Base-by-base conservation (phyloP, 2,329 filamentous ascomycete species). In the Cercospora sp. region DNA sequence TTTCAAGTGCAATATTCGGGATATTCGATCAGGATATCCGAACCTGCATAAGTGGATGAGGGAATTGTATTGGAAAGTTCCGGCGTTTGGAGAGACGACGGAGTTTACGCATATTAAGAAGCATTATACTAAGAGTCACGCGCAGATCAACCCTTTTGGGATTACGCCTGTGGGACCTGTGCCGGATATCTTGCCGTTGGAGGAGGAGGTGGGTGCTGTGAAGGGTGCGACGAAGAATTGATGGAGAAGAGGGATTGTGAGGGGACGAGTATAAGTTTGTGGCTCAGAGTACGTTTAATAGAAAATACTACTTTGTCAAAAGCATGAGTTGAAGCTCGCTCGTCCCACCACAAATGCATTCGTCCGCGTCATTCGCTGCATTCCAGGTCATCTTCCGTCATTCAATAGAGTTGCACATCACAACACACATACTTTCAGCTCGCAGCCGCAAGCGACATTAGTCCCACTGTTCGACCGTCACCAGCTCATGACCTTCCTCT, bases 61-160 rank as follows among this genome's bases (percentile, higher is more conserved):
- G 45, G 45, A 60, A 6, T 62, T 63, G 74, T 97, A 97, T 83
- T 97, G 93, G 93, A 90, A 90, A 73, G 79, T 88, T 26, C 84
- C 88, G 0, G 93, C 92, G 2, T 97, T 97, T 82, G 83, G 84
- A 71, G 87, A 91, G 62, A 95, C 93, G 69, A 97, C 94, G 24
- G 87, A 97, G 80, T 97, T 97, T 79, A 88, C 96, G 79, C 95
- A 99, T 82, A 98, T 98, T 83, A 97, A 97, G 87, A 90, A 86
- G 55, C 88, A 90, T 75, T 90, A 90, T 77, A 90, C 88, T 2
- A 88, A 87, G 82, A 88, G 85, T 71, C 88, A 90, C 79, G 81
- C 78, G 72, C 88, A 89, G 80, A 90, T 90, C 73, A 90, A 90
- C 77, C 86, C 77, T 58, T 85, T 84, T 78, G 81, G 79, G 70